Percentiles rank a stretch among this genome's conserved stretches.
Conservation (phyloP, 2,329 filamentous ascomycete genomes). For the Fonsecaea monophora region DNA sequence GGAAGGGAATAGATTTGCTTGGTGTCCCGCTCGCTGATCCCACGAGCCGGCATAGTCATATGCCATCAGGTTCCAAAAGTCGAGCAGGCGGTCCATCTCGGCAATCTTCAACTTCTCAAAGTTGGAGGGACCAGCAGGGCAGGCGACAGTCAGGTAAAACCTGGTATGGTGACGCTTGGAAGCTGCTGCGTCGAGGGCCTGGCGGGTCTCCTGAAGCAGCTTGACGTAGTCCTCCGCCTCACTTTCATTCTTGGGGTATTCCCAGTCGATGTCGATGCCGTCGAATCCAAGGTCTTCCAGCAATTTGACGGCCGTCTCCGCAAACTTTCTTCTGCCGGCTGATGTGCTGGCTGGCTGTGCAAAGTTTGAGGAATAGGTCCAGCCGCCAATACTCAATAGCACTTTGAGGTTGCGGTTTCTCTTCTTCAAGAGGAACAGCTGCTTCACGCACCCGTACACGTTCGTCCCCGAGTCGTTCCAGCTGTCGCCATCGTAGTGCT, state of each 20-base stretch:
- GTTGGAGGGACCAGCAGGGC: conserved; percentile 63
- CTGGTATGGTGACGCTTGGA: conserved; percentile 30
- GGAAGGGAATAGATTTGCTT: conserved; percentile 76
- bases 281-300: conserved; percentile 80
- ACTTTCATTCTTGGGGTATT: conserved; percentile 51
- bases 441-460: conserved; percentile 78
- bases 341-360: conserved; percentile 66
- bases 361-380: conserved; percentile 82
- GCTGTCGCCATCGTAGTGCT: conserved; percentile 72
- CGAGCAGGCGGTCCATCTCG: conserved; percentile 69
- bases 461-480: conserved; percentile 72
- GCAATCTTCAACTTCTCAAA: conserved; percentile 67
- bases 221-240: conserved; percentile 53
- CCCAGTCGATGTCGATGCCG: conserved; percentile 58
- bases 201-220: conserved; percentile 52
- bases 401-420: conserved; percentile 77
- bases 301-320: conserved; percentile 72
- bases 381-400: conserved; percentile 83
- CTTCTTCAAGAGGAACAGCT: conserved; percentile 78
- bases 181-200: conserved; percentile 41
- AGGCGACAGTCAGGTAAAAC: conserved; percentile 40
- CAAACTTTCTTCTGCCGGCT: conserved; percentile 69
- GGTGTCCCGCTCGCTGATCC: conserved; percentile 75
- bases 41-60: conserved; percentile 89
- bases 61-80: conserved; percentile 85